phyloP scores from a whole-genome alignment of 2,329 filamentous ascomycete genomes.

The Diplodia corticola region DNA sequence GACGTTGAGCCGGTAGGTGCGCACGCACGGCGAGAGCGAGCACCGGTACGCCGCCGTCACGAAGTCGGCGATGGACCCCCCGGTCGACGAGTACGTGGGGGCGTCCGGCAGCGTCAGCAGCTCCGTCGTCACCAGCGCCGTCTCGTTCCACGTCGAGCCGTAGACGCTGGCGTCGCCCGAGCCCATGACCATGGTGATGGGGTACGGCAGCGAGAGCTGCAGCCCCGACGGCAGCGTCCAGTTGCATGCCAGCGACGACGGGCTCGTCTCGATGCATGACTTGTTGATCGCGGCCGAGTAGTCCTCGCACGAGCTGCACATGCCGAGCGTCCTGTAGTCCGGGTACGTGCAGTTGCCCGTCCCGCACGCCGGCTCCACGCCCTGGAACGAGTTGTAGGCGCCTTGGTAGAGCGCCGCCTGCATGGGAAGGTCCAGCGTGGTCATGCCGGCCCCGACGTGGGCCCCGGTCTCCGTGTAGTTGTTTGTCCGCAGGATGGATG shows the following conservation, averaged over 20 bases:
- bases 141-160: not conserved
- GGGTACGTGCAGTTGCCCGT: slow-evolving; percentile 3
- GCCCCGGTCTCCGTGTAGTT: not conserved
- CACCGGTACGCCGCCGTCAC: not conserved
- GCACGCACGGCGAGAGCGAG: not conserved
- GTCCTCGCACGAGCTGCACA: not conserved
- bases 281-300: not conserved
- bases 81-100: not conserved
- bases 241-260: not conserved
- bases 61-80: not conserved
- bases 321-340: not conserved
- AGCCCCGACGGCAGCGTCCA: not conserved
- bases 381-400: not conserved
- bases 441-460: not conserved
- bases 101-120: not conserved
- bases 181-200: not conserved
- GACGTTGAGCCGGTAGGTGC: not conserved
- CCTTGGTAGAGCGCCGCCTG: not conserved
- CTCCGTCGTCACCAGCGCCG: not conserved
- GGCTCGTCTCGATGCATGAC: not conserved
- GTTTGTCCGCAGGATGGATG: not conserved
- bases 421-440: not conserved
- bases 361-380: not conserved
- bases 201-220: not conserved
- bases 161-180: not conserved